A percentile compares a stretch with the other conserved stretches of the same genome.
These are phyloP conservation scores for Acer saccharum DNA, from an alignment of 345 rosid species.

Conservation along the genomic window DNA sequence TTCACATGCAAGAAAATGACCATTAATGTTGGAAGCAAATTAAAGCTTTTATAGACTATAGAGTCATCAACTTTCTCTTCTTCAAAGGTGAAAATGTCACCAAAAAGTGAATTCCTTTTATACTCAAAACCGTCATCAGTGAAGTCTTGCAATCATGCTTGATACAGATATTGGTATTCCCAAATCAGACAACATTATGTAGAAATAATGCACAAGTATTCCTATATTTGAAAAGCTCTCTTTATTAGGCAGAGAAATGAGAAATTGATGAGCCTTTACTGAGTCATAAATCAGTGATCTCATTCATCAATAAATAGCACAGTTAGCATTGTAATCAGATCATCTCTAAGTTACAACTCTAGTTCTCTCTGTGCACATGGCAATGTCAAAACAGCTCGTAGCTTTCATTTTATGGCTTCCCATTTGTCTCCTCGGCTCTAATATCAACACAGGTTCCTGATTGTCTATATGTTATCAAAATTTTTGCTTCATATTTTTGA, in stretches of 20 bases:
- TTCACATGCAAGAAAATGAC: background rate
- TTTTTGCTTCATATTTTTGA: no score
- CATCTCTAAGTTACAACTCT: no score
- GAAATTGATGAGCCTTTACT: background rate
- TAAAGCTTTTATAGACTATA: background rate
- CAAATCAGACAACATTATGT: background rate
- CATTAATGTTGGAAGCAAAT: background rate
- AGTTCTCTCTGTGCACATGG: background rate
- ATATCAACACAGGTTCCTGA: background rate
- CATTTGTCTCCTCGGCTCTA: background rate
- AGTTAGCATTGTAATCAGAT: background rate
- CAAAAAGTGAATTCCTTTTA: background rate
- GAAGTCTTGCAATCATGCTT: background rate
- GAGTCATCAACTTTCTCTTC: background rate
- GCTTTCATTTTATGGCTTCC: background rate
- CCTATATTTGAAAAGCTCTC: background rate
- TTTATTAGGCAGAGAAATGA: background rate
- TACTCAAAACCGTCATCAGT: background rate
- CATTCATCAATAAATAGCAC: background rate
- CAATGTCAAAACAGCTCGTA: background rate
- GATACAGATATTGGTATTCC: background rate
- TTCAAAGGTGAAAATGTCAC: background rate
- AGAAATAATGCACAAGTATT: background rate
- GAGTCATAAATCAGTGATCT: background rate
- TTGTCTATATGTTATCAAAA: no score